A percentile compares a stretch with the other conserved stretches of the same genome.
These are phyloP conservation scores for Sporisorium reilianum DNA, from an alignment of 1,284 basidiomycete genomes.

Conservation along the genomic window DNA sequence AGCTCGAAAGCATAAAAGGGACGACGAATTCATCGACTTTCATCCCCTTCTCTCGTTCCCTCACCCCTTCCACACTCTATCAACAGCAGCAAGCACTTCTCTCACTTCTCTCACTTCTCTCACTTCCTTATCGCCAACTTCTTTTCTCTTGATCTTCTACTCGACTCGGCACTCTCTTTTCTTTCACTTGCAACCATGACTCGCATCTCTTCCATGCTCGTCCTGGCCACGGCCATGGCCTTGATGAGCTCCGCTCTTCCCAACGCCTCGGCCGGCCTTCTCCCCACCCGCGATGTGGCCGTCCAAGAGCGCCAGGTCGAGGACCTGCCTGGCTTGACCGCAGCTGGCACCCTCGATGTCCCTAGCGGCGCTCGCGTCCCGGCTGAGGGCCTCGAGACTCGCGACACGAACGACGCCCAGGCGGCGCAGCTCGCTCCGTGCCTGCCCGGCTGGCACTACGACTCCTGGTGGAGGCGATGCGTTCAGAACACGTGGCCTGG, in stretches of 20 bases:
- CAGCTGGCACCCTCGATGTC: too few relatives aligned
- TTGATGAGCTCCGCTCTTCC: conserved; percentile 7
- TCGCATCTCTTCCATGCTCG: conserved; percentile 29
- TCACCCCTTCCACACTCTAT: background rate
- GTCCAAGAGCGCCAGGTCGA: too few relatives aligned
- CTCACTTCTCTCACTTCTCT: background rate
- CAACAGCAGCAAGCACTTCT: background rate
- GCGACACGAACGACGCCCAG: too few relatives aligned
- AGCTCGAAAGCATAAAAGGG: conserved; percentile 7
- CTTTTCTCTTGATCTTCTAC: background rate
- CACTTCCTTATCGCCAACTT: background rate
- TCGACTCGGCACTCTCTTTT: conserved; percentile 1
- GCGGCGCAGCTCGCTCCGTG: too few relatives aligned
- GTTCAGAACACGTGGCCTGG: too few relatives aligned
- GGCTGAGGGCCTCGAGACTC: too few relatives aligned
- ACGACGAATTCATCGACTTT: background rate
- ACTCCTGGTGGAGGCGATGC: too few relatives aligned
- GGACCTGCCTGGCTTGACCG: too few relatives aligned
- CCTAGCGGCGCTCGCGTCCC: too few relatives aligned
- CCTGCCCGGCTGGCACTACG: too few relatives aligned
- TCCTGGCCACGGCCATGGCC: conserved; percentile 16
- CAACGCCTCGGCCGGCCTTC: conserved; percentile 9
- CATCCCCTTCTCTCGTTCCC: background rate
- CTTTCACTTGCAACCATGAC: conserved; percentile 22
- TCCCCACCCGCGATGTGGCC: background rate